A percentile compares a stretch with the other conserved stretches of the same genome.
These are phyloP conservation scores for Capsicum pubescens DNA, from an alignment of 257 asterid genomes.

Conservation along the genomic window DNA sequence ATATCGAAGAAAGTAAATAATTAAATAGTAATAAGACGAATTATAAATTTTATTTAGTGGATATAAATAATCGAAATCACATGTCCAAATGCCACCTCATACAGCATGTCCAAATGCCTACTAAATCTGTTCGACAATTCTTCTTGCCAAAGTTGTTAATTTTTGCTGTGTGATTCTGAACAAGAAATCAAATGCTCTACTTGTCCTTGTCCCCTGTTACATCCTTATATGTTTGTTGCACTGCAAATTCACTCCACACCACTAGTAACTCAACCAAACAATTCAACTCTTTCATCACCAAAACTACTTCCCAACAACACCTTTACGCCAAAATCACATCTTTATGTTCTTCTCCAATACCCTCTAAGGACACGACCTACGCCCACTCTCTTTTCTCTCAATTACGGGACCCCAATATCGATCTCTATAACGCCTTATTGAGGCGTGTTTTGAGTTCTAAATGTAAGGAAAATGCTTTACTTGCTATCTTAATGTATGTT, in stretches of 20 bases:
- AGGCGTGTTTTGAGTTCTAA: constrained; percentile 32
- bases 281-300: constrained; percentile 39
- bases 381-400: constrained; percentile 38
- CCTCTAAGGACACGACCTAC: constrained; percentile 39
- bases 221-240: not conserved
- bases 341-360: constrained; percentile 40
- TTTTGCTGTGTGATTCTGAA: not conserved
- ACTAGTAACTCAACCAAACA: constrained; percentile 34
- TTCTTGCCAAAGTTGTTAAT: not conserved
- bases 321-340: constrained; percentile 41
- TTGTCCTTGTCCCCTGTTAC: not conserved
- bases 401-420: constrained; percentile 33
- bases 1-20: too few relatives aligned
- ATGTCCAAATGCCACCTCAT: too few relatives aligned
- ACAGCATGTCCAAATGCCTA: too few relatives aligned
- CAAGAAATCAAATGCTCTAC: constrained; percentile 9
- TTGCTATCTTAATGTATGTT: constrained; percentile 35
- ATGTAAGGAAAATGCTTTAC: constrained; percentile 25
- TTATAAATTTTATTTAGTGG: too few relatives aligned
- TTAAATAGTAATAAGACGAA: too few relatives aligned
- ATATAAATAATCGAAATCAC: too few relatives aligned
- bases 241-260: not conserved
- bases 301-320: constrained; percentile 42
- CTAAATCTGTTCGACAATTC: not conserved
- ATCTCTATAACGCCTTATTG: constrained; percentile 37